Evolutionary conservation across 164 flowering plant genomes (phyloP), one percentile per base, ranked within the genome.

Genomic region (Berberis thunbergii): DNA sequence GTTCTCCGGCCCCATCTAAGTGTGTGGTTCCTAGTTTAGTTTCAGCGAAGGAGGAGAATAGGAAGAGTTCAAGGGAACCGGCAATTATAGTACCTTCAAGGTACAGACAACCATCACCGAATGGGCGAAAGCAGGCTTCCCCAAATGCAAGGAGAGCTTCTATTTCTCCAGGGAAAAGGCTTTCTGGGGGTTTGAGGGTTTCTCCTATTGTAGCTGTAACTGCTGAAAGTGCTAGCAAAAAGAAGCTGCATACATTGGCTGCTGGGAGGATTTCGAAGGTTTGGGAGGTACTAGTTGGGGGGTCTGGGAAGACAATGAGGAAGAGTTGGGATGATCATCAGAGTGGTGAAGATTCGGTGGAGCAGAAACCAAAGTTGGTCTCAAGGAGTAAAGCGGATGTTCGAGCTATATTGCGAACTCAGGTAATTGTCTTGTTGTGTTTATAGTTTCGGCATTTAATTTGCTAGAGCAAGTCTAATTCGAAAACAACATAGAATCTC

Each of bases 31-130:
- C 97, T 6, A 89, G 99, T 70, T 69, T 94, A 67, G 84, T 66
- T 7, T 75, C 77, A 0, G 97, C 97, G 0, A 72, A 67, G 48
- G 95, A 91, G 7, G 99, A 91, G 70, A 85, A 72, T 12, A 62
- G 87, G 72, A 89, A 69, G 72, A 46, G 62, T 1, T 68, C 89
- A 0, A 87, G 68, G 69, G 99, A 94, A 70, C 77, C 93, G 2
- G 95, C 96, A 7, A 89, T 94, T 6, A 65, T 91, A 0, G 99
- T 94, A 49, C 97, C 97, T 0, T 91, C 99, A 0, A 87, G 99
- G 72, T 94, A 91, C 54, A 65, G 97, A 44, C 96, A 94, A 75
- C 96, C 97, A 0, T 92, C 98, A 0, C 98, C 98, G 0, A 87
- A 67, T 41, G 89, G 77, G 12, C 72, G 94, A 72, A 79, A 73